Evolutionary conservation across 495 filamentous ascomycete genomes (phyloP).

Genomic region (Chaetomium tenue): DNA sequence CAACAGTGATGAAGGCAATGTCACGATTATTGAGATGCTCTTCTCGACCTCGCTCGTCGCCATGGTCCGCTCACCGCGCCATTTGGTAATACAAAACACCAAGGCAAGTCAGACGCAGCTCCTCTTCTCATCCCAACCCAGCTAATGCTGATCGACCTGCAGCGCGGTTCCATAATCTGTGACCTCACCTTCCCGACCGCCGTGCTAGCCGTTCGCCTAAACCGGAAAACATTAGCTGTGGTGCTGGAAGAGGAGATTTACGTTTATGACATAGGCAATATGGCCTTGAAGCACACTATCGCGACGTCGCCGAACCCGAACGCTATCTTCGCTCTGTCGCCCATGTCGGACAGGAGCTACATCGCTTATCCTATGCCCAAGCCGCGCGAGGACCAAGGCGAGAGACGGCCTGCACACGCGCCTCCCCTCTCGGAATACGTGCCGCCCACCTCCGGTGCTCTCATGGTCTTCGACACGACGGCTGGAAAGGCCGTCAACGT

Average conservation of each 20-base stretch:
- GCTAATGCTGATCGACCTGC: constrained; percentile 3
- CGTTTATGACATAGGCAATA: constrained; percentile 96
- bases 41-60: constrained; percentile 99
- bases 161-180: constrained; percentile 95
- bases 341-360: constrained; percentile 92
- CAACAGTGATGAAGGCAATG: constrained; percentile 87
- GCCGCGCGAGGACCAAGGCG: constrained; percentile 55
- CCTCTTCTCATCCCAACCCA: not conserved
- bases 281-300: constrained; percentile 87
- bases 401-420: constrained; percentile 73
- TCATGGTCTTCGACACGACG: constrained; percentile 84
- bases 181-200: constrained; percentile 96
- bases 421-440: constrained; percentile 73
- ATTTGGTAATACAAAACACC: constrained; percentile 93
- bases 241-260: constrained; percentile 95
- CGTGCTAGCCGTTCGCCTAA: constrained; percentile 86
- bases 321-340: constrained; percentile 87
- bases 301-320: constrained; percentile 89
- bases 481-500: constrained; percentile 90
- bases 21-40: constrained; percentile 95
- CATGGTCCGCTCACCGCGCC: constrained; percentile 81
- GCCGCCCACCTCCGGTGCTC: constrained; percentile 83
- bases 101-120: constrained; percentile 60
- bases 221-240: constrained; percentile 89
- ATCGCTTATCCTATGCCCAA: constrained; percentile 94